Percentiles rank a stretch among this genome's conserved stretches.
phyloP scores from a whole-genome alignment of 805 yeast species.

The Yamadazyma akitaensis region DNA sequence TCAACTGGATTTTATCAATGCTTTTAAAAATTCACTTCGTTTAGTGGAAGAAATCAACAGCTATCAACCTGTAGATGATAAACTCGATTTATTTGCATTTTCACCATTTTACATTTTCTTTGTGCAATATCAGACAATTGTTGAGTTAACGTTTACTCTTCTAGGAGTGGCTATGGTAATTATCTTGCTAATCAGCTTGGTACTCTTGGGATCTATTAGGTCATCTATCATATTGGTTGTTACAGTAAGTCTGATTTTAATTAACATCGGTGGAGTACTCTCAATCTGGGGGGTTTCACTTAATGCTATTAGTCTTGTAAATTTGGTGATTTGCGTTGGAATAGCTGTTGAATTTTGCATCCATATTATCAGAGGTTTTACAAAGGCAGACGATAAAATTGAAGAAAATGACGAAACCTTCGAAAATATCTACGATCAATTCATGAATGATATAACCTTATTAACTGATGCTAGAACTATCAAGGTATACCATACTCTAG shows the following conservation, averaged over 20 bases:
- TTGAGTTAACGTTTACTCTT: slow-evolving; percentile 54
- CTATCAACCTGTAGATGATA: slow-evolving; percentile 23
- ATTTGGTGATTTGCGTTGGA: slow-evolving; percentile 88
- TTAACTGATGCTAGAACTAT: slow-evolving; percentile 12
- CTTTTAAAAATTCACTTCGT: slow-evolving; percentile 68
- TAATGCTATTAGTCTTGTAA: slow-evolving; percentile 88
- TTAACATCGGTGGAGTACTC: slow-evolving; percentile 80
- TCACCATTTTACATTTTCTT: slow-evolving; percentile 92
- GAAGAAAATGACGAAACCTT: slow-evolving; percentile 6
- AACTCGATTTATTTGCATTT: slow-evolving; percentile 74
- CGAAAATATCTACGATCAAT: slow-evolving; percentile 11
- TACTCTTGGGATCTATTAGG: slow-evolving; percentile 63
- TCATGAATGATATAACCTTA: slow-evolving; percentile 8
- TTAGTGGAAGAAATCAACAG: slow-evolving; percentile 54
- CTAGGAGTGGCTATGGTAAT: slow-evolving; percentile 50
- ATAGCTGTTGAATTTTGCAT: slow-evolving; percentile 90
- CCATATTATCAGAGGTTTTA: slow-evolving; percentile 79
- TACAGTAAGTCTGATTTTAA: slow-evolving; percentile 61
- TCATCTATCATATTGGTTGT: slow-evolving; percentile 55
- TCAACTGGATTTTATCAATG: slow-evolving; percentile 79
- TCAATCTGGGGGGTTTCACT: slow-evolving; percentile 68
- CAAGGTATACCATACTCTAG: slow-evolving; percentile 57
- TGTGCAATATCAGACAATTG: slow-evolving; percentile 76
- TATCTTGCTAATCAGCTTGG: slow-evolving; percentile 50
- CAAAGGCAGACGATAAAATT: slow-evolving; percentile 21